Conservation (phyloP, 2,329 filamentous ascomycete genomes). For the Aspergillus melleus region DNA sequence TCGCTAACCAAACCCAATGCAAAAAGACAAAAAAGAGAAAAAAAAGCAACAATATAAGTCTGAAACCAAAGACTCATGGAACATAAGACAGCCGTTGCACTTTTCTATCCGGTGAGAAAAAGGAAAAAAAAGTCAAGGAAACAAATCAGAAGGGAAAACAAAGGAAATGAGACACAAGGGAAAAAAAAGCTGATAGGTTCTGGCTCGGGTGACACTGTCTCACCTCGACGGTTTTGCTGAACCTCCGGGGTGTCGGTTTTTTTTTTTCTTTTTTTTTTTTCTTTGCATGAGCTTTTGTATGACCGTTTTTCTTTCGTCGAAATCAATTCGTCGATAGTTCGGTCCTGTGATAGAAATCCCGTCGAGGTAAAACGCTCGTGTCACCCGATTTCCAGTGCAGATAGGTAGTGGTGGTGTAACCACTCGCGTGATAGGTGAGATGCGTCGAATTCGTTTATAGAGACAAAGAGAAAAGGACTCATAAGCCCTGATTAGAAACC, state of each 20-base stretch:
- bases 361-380: neutral
- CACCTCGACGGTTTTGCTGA: neutral
- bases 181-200: neutral
- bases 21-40: neutral
- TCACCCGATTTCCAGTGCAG: neutral
- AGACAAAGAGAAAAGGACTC: neutral
- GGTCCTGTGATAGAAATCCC: neutral
- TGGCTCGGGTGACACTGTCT: neutral
- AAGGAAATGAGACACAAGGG: neutral
- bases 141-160: neutral
- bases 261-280: neutral
- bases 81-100: neutral
- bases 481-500: constrained; percentile 1
- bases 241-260: neutral
- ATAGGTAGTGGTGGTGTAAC: neutral
- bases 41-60: neutral
- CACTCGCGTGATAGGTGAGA: neutral
- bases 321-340: neutral
- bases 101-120: neutral
- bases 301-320: constrained; percentile 2
- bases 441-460: neutral
- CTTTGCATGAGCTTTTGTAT: neutral
- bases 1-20: neutral
- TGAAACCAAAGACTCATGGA: neutral
- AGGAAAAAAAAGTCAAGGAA: neutral